Evolutionary conservation across 192 early-diverging fungal species (phyloP), one percentile per base, ranked within the genome.

Genomic region (Borealophlyctis nickersoniae): DNA sequence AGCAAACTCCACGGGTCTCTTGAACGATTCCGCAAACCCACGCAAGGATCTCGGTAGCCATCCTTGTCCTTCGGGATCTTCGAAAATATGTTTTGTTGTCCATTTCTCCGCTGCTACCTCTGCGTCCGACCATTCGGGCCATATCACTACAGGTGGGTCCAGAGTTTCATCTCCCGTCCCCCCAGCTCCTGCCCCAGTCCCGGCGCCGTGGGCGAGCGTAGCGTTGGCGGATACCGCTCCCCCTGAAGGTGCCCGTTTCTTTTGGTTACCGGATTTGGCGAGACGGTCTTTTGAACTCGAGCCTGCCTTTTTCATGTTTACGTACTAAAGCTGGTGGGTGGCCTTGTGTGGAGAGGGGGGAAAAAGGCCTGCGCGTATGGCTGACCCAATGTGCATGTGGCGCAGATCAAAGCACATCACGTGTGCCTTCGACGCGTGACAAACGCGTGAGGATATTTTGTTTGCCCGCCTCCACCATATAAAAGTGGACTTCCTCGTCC

Each of bases 101-200:
- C 80, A 86, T 56, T 86, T 86, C 68, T 86, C 84, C 0, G 78
- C 71, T 16, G 71, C 64, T 3, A 86, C 60, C 48, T 86, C 84
- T 13, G 75, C 60, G 51, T 85, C 83, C 33, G 57, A 68, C 83
- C 83, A 85, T 58, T 83, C 81, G n/a, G 83, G 83, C 63, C 72
- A 84, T 31, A 82, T 76, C 3, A 78, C 67, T 22, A 82, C 65
- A 0, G 78, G 76, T 19, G 58, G 32, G 28, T 79, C 77, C 36
- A 49, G 55, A 5, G 52, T 16, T 22, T 81, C 73, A 4, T 75
- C 72, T 3, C 36, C 49, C n/a, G 23, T 36, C 11, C 58, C 66
- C 7, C 27, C 54, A 31, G 34, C 48, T n/a, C 30, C 53, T 13
- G 27, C 62, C 5, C 62, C 53, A n/a, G 34, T 52, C 19, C 52